Evolutionary conservation across 768 basidiomycete genomes (phyloP).

Genomic region (Mrakia blollopis): DNA sequence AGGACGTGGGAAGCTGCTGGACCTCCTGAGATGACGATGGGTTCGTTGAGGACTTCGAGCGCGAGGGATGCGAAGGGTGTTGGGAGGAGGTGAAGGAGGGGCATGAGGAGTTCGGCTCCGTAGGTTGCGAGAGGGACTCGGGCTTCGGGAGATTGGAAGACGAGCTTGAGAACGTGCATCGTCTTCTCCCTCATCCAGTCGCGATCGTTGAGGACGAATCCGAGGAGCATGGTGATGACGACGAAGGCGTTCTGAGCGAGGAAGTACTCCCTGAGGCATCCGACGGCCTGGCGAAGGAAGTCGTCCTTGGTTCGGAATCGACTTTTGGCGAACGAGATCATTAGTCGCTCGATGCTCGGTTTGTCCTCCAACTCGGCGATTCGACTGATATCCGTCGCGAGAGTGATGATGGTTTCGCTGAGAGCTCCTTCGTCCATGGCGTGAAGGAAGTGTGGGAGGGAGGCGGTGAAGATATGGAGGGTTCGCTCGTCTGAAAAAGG

Average conservation of each 20-base stretch:
- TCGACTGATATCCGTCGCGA: constrained; percentile 65
- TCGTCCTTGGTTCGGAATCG: constrained; percentile 90
- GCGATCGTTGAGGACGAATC: constrained; percentile 75
- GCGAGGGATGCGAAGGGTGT: constrained; percentile 79
- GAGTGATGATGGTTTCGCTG: constrained; percentile 59
- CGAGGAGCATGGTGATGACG: constrained; percentile 76
- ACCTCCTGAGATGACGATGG: constrained; percentile 64
- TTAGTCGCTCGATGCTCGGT: constrained; percentile 76
- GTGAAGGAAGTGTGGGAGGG: constrained; percentile 82
- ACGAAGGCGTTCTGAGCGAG: constrained; percentile 68
- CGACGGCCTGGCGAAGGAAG: constrained; percentile 82
- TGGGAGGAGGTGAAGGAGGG: constrained; percentile 77
- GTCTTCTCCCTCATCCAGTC: constrained; percentile 74
- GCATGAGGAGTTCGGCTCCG: constrained; percentile 85
- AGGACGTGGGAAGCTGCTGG: constrained; percentile 76
- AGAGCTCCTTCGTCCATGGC: constrained; percentile 63
- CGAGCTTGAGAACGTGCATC: constrained; percentile 80
- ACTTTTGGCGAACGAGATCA: constrained; percentile 78
- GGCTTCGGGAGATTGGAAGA: constrained; percentile 80
- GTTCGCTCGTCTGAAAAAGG: constrained; percentile 36
- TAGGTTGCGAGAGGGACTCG: constrained; percentile 63
- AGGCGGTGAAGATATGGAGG: constrained; percentile 54
- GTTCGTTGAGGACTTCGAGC: constrained; percentile 89
- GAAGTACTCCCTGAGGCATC: constrained; percentile 75
- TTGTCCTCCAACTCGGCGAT: constrained; percentile 69